These are phyloP conservation scores for Hygrocybe punicea DNA, from an alignment of 768 basidiomycete species.

Conservation along the genomic window DNA sequence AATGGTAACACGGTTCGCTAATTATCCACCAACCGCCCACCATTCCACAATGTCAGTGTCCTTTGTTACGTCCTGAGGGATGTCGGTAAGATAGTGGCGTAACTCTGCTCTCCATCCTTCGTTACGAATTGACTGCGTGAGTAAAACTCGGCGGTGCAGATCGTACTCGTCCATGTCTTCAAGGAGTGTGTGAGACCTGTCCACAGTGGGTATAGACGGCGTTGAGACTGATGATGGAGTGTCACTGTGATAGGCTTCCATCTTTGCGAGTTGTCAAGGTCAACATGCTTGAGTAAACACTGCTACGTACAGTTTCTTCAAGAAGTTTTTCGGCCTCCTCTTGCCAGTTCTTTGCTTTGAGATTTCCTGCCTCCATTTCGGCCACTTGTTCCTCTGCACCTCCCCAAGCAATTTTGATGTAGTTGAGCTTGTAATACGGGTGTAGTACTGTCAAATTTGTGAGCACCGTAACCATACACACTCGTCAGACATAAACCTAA, in stretches of 20 bases:
- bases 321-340: conserved; percentile 17
- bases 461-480: neutral
- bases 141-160: conserved; percentile 2
- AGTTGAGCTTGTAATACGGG: conserved; percentile 32
- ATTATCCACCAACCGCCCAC: conserved; percentile 5
- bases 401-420: conserved; percentile 27
- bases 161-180: neutral
- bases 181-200: neutral
- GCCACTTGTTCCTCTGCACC: conserved; percentile 22
- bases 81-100: conserved; percentile 1
- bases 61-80: conserved; percentile 3
- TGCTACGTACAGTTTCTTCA: neutral
- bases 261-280: neutral
- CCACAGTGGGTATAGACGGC: neutral
- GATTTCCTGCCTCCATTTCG: conserved; percentile 13
- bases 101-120: conserved; percentile 7
- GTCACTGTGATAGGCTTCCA: conserved; percentile 10
- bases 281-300: conserved; percentile 6
- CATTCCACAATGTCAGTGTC: conserved; percentile 10
- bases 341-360: conserved; percentile 17
- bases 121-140: neutral
- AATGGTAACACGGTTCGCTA: neutral
- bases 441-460: conserved; percentile 20
- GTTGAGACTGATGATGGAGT: neutral
- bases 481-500: conserved; percentile 8